Evolutionary conservation across 345 rosid species (phyloP).

Genomic region (Geranium brycei): DNA sequence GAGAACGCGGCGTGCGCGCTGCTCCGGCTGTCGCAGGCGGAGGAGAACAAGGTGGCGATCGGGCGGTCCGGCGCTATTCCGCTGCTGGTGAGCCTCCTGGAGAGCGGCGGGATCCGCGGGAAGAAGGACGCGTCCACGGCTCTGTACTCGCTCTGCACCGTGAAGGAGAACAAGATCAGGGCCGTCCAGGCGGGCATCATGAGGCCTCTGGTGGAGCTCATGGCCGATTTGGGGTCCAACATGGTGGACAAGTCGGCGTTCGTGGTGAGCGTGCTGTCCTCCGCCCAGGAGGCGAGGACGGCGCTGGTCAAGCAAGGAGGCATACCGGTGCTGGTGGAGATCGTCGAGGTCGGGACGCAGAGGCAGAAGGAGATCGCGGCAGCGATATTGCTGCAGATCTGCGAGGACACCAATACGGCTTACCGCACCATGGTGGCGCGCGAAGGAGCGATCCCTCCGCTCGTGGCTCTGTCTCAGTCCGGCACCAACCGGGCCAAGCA

Average conservation of each 20-base stretch:
- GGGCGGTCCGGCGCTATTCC: constrained; percentile 95
- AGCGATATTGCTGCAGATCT: constrained; percentile 44
- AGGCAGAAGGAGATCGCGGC: constrained; percentile 82
- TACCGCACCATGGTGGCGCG: constrained; percentile 69
- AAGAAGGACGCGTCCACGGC: constrained; percentile 94
- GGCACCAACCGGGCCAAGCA: constrained; percentile 81
- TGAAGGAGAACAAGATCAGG: constrained; percentile 64
- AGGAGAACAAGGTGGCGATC: constrained; percentile 63
- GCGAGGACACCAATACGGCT: constrained; percentile 45
- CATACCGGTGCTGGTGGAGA: constrained; percentile 85
- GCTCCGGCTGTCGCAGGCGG: constrained; percentile 74
- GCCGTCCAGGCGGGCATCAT: constrained; percentile 71
- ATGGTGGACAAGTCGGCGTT: constrained; percentile 96
- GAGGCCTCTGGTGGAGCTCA: constrained; percentile 77
- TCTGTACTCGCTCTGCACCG: constrained; percentile 68
- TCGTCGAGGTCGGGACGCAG: constrained; percentile 68
- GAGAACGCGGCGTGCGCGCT: constrained; percentile 95
- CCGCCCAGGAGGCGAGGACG: constrained; percentile 49
- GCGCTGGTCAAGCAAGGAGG: constrained; percentile 80
- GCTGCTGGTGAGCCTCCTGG: constrained; percentile 48
- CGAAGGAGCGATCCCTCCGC: constrained; percentile 91
- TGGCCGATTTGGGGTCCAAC: constrained; percentile 89
- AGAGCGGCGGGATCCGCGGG: constrained; percentile 52
- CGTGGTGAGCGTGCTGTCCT: constrained; percentile 44
- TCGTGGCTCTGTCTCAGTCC: constrained; percentile 67